These are phyloP conservation scores for Colletotrichum orchidophilum DNA, from an alignment of 2,329 filamentous ascomycete genomes.

Conservation along the genomic window DNA sequence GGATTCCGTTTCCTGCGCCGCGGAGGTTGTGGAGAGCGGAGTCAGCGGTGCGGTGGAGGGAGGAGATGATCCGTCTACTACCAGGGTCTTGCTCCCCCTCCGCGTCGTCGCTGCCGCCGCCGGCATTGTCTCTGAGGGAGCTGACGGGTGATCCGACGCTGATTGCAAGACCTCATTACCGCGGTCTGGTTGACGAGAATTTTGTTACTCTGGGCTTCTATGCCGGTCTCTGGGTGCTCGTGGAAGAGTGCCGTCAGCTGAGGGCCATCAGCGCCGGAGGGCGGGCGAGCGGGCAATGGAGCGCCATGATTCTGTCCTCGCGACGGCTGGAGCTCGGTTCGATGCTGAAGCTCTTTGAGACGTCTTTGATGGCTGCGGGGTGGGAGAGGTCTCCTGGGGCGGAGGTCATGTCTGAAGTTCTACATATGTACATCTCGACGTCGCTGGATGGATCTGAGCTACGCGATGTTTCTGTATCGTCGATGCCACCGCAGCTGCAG, in stretches of 20 bases:
- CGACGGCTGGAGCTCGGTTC: not conserved
- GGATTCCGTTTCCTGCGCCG: not conserved
- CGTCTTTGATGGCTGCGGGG: not conserved
- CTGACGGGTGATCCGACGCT: not conserved
- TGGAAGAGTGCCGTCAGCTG: constrained; percentile 4
- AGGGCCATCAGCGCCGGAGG: not conserved
- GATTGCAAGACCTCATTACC: not conserved
- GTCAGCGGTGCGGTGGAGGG: not conserved
- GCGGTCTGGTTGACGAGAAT: not conserved
- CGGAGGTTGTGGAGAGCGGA: not conserved
- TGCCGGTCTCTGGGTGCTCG: not conserved
- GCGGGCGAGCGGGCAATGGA: not conserved
- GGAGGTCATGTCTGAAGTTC: not conserved
- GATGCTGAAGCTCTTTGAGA: not conserved
- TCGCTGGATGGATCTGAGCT: no score
- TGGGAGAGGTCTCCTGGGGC: not conserved
- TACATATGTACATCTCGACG: not conserved
- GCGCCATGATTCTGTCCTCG: constrained; percentile 2
- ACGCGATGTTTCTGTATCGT: not conserved
- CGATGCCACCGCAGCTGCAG: not conserved
- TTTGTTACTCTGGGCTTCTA: not conserved
- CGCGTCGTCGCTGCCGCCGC: not conserved
- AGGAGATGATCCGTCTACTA: not conserved
- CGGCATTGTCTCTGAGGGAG: not conserved
- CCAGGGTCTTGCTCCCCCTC: not conserved